Evolutionary conservation across 495 filamentous ascomycete species (phyloP).

Genomic region (Xylaria cubensis): DNA sequence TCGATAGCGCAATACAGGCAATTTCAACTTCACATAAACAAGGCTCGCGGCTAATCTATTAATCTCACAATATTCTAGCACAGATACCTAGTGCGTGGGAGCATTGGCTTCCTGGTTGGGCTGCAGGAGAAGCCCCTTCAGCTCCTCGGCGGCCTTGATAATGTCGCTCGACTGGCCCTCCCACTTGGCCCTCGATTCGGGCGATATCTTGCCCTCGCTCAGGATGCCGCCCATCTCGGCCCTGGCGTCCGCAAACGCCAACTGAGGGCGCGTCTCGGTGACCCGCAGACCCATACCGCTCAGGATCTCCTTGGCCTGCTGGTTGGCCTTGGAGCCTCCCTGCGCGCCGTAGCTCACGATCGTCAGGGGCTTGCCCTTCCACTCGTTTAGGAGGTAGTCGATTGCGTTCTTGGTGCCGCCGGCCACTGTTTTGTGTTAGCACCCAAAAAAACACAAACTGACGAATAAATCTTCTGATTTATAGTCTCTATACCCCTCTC

Average conservation of each 20-base stretch:
- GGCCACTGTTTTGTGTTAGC: constrained; percentile 40
- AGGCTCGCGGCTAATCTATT: background rate
- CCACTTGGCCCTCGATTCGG: constrained; percentile 38
- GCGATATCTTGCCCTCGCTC: constrained; percentile 39
- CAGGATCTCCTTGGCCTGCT: constrained; percentile 43
- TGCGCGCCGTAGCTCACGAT: constrained; percentile 63
- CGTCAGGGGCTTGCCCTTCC: constrained; percentile 63
- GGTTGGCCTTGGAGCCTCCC: constrained; percentile 55
- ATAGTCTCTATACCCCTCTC: background rate
- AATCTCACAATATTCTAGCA: background rate
- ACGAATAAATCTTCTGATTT: background rate
- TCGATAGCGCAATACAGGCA: background rate
- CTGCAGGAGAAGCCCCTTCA: constrained; percentile 40
- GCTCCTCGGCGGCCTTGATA: constrained; percentile 40
- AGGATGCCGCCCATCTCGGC: constrained; percentile 37
- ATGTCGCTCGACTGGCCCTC: constrained; percentile 34
- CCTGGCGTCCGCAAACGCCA: constrained; percentile 40
- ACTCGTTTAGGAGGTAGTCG: constrained; percentile 66
- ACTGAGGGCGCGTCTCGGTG: constrained; percentile 39
- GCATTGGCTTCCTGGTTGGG: constrained; percentile 25
- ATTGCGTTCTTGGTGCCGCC: constrained; percentile 68
- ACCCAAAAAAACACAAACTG: background rate
- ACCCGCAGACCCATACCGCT: constrained; percentile 41
- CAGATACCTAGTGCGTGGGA: constrained; percentile 11
- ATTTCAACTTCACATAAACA: background rate